Conservation (phyloP, 2,329 filamentous ascomycete species). For the Corynespora cassiicola region DNA sequence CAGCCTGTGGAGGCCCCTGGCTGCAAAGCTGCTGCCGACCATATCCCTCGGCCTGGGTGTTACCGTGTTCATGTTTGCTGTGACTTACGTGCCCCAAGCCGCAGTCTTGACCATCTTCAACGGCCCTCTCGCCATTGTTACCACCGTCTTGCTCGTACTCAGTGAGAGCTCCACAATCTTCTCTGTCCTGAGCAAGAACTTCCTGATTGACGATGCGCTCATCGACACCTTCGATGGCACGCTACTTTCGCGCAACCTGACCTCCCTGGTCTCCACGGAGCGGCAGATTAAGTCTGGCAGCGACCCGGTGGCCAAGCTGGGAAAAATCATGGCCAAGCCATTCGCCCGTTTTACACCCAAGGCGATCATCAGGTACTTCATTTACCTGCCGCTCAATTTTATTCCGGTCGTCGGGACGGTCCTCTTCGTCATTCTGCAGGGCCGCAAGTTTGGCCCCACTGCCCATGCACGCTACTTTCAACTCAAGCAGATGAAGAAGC, state of each 20-base stretch:
- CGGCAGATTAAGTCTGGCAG: constrained; percentile 69
- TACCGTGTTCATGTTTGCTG: constrained; percentile 81
- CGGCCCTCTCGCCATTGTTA: constrained; percentile 79
- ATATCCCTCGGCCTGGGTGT: constrained; percentile 75
- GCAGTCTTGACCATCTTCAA: constrained; percentile 84
- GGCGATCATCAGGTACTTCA: constrained; percentile 76
- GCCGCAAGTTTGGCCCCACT: constrained; percentile 58
- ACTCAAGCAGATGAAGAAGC: constrained; percentile 79
- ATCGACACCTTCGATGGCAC: constrained; percentile 88
- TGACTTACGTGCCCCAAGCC: constrained; percentile 86
- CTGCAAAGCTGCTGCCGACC: constrained; percentile 64
- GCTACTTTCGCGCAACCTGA: constrained; percentile 61
- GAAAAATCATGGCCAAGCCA: constrained; percentile 62
- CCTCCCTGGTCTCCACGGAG: constrained; percentile 73
- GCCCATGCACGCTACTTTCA: constrained; percentile 80
- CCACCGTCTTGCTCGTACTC: constrained; percentile 70
- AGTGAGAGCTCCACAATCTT: constrained; percentile 58
- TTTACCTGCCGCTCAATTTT: constrained; percentile 92
- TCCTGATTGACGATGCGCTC: constrained; percentile 81
- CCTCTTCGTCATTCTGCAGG: constrained; percentile 79
- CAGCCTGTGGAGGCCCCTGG: constrained; percentile 65
- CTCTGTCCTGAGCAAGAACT: constrained; percentile 67
- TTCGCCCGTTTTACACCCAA: constrained; percentile 60
- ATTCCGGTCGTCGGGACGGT: constrained; percentile 87
- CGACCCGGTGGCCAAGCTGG: constrained; percentile 62